Evolutionary conservation across 1,139 yeast species (phyloP).

Genomic region (Saccharomyces uvarum): DNA sequence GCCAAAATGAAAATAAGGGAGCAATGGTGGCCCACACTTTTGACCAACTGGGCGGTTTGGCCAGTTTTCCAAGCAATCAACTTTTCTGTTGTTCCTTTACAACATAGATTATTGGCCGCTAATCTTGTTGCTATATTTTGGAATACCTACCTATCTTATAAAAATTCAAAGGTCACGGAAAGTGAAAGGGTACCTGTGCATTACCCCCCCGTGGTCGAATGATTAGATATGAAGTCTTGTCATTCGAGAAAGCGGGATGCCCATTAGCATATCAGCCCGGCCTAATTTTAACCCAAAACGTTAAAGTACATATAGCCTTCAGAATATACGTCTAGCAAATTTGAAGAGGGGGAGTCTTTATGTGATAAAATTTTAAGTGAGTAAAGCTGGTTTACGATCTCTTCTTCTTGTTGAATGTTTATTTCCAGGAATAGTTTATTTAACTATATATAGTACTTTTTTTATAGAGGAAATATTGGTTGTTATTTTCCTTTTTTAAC

Average conservation of each 20-base stretch:
- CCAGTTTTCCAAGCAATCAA: constrained; percentile 71
- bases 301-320: too few species aligned
- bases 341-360: too few species aligned
- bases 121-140: constrained; percentile 71
- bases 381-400: neutral
- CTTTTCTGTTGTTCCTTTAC: constrained; percentile 63
- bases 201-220: constrained; percentile 36
- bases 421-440: neutral
- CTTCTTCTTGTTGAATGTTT: neutral
- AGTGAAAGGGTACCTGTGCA: constrained; percentile 26
- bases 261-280: neutral
- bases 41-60: constrained; percentile 80
- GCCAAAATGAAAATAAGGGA: constrained; percentile 37
- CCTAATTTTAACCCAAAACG: neutral
- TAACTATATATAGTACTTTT: neutral
- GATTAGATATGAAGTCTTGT: constrained; percentile 2
- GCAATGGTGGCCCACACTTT: constrained; percentile 54
- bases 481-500: neutral
- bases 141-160: constrained; percentile 70
- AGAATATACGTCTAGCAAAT: too few species aligned
- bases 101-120: constrained; percentile 58
- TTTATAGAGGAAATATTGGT: neutral
- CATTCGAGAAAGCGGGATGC: neutral
- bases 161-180: constrained; percentile 31
- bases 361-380: neutral